phyloP scores from a whole-genome alignment of 2,329 filamentous ascomycete species.

The Calonectria henricotiae region DNA sequence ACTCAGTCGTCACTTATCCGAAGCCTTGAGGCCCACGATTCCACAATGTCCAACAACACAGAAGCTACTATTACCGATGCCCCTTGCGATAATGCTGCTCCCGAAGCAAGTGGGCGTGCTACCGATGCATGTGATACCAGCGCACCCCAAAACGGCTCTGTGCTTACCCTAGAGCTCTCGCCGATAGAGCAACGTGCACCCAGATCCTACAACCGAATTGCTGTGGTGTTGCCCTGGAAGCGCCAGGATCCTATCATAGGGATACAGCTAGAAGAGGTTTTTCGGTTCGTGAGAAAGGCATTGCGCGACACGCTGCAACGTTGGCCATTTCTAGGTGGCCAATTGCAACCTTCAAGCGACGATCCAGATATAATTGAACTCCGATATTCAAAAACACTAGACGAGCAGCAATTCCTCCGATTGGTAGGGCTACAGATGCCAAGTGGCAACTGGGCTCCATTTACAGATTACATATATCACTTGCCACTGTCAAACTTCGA shows the following conservation, averaged over 20 bases:
- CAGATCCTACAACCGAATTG: conserved; percentile 42
- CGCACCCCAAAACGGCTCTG: not conserved
- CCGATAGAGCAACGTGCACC: conserved; percentile 42
- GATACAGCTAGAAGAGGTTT: not conserved
- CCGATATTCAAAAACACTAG: conserved; percentile 23
- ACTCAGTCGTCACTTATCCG: not conserved
- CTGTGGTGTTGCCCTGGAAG: conserved; percentile 33
- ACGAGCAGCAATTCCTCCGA: not conserved
- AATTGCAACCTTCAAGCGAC: conserved; percentile 17
- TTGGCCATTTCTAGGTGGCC: conserved; percentile 44
- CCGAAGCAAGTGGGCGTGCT: not conserved
- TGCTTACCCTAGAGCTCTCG: conserved; percentile 34
- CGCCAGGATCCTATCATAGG: not conserved
- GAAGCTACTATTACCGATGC: not conserved
- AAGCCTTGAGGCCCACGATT: not conserved
- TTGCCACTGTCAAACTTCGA: not conserved
- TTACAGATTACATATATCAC: not conserved
- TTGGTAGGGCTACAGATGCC: not conserved
- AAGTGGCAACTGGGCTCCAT: too few species aligned
- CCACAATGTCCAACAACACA: not conserved
- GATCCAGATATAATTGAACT: conserved; percentile 25
- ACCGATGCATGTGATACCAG: not conserved
- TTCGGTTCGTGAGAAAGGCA: not conserved
- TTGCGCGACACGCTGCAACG: conserved; percentile 34
- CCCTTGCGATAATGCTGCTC: not conserved